phyloP scores from a whole-genome alignment of 2,329 filamentous ascomycete species.

The Aureobasidium sp. region DNA sequence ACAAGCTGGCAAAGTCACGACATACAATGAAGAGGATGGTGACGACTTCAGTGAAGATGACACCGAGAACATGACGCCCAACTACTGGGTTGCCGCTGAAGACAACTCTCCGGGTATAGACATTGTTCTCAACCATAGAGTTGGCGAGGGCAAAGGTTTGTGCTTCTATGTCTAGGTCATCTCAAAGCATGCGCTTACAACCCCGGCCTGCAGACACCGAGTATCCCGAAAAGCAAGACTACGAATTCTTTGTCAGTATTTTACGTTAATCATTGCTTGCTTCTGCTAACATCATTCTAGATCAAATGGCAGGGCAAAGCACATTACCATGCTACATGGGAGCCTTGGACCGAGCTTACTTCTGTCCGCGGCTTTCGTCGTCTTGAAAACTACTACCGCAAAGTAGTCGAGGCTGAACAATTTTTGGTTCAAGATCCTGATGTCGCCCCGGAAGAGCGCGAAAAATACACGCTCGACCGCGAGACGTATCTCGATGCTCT shows the following conservation, averaged over 20 bases:
- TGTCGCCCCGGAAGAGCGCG: constrained; percentile 72
- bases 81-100: constrained; percentile 63
- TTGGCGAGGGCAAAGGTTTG: constrained; percentile 53
- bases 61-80: constrained; percentile 55
- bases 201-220: constrained; percentile 17
- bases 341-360: constrained; percentile 64
- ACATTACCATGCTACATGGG: constrained; percentile 94
- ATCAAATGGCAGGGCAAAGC: constrained; percentile 98
- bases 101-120: constrained; percentile 83
- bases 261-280: not conserved
- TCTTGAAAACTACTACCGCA: constrained; percentile 90
- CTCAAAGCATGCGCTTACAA: not conserved
- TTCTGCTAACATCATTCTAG: constrained; percentile 36
- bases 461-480: constrained; percentile 91
- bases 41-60: constrained; percentile 50
- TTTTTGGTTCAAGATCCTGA: constrained; percentile 66
- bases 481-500: constrained; percentile 84
- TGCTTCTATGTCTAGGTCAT: not conserved
- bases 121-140: constrained; percentile 76
- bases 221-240: constrained; percentile 59
- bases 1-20: constrained; percentile 66
- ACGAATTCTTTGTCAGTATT: constrained; percentile 59
- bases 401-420: constrained; percentile 71
- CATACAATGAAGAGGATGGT: constrained; percentile 60
- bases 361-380: constrained; percentile 79